These are phyloP conservation scores for Magnaporthiopsis rhizophila DNA, from an alignment of 2,329 filamentous ascomycete species.

Conservation along the genomic window DNA sequence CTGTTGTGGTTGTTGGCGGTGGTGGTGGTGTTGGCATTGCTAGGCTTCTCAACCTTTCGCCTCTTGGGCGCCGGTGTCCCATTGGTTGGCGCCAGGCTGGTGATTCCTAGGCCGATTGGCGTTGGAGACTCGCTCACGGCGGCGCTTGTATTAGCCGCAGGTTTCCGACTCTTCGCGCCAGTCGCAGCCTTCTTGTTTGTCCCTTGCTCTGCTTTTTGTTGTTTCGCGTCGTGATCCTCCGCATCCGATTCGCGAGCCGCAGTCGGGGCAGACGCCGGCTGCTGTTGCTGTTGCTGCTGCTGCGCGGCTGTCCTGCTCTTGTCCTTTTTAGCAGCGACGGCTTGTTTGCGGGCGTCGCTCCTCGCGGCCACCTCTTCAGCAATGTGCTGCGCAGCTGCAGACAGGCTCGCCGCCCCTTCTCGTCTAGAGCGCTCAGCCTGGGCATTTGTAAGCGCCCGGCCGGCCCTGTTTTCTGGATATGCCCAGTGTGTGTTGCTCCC, in stretches of 20 bases:
- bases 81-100: conserved; percentile 43
- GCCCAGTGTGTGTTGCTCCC: conserved; percentile 93
- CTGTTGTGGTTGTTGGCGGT: too few relatives aligned
- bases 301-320: conserved; percentile 46
- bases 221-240: conserved; percentile 52
- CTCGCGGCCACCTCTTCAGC: conserved; percentile 78
- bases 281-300: conserved; percentile 6
- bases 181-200: conserved; percentile 54
- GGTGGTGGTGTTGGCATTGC: conserved; percentile 35
- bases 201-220: conserved; percentile 35
- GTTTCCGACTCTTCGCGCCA: conserved; percentile 55
- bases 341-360: conserved; percentile 78
- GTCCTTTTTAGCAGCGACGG: conserved; percentile 62
- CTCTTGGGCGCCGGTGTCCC: conserved; percentile 57
- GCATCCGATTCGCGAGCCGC: conserved; percentile 61
- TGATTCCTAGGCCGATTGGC: conserved; percentile 56
- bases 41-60: conserved; percentile 69
- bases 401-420: conserved; percentile 70
- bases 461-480: conserved; percentile 74
- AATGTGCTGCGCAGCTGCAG: conserved; percentile 66
- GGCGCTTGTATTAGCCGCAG: conserved; percentile 28
- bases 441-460: conserved; percentile 46
- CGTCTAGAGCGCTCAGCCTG: conserved; percentile 67
- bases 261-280: background rate
- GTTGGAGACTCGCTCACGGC: conserved; percentile 17